These are phyloP conservation scores for Chamaecyparis obtusa DNA, from an alignment of 75 land plant genomes.

Conservation along the genomic window DNA sequence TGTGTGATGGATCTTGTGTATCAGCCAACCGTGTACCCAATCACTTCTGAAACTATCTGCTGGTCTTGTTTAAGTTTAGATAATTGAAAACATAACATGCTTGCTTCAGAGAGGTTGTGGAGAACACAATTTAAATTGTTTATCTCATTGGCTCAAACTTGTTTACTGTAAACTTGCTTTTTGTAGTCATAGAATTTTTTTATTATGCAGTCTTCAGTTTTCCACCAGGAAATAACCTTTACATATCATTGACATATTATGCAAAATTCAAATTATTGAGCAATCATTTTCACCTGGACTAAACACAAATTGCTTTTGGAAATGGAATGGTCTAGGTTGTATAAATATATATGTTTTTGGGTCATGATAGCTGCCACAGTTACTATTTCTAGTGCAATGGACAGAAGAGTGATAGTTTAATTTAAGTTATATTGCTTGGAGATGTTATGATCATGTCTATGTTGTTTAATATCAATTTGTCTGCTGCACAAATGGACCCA, in stretches of 20 bases:
- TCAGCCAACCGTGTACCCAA: not conserved
- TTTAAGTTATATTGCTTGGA: not conserved
- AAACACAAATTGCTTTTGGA: not conserved
- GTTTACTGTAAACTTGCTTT: not conserved
- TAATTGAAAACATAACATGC: not conserved
- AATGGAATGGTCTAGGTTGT: not conserved
- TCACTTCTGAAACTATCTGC: not conserved
- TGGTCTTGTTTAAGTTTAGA: not conserved
- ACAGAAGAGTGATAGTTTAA: not conserved
- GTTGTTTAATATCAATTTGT: not conserved
- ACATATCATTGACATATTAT: not conserved
- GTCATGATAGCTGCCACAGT: not conserved
- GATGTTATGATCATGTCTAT: not conserved
- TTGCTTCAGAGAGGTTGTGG: not conserved
- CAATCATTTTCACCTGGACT: not conserved
- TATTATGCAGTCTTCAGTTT: not conserved
- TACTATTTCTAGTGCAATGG: not conserved
- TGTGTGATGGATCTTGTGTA: not conserved
- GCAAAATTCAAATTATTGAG: not conserved
- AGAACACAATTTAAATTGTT: not conserved
- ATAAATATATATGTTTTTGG: not conserved
- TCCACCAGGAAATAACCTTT: not conserved
- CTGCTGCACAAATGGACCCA: not conserved
- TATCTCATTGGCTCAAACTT: not conserved
- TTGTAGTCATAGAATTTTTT: not conserved